Conservation (phyloP, 768 basidiomycete species). For the Gymnopilus dilepis region DNA sequence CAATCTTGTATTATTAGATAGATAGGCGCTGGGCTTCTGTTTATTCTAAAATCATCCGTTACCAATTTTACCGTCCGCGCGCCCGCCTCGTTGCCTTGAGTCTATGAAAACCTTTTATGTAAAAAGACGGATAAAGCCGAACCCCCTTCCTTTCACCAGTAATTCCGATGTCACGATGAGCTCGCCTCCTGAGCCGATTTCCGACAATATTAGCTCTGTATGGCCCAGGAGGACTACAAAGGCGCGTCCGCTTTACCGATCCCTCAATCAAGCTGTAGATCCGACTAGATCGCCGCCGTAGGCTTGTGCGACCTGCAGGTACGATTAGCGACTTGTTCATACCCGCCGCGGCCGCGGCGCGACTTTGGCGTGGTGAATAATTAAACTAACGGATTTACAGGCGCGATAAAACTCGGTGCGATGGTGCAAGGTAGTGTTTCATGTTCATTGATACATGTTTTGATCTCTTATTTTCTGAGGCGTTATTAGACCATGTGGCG, state of each 20-base stretch:
- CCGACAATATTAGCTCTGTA: conserved; percentile 52
- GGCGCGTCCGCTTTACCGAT: conserved; percentile 37
- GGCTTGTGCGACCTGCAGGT: conserved; percentile 71
- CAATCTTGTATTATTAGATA: conserved; percentile 11
- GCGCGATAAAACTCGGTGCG: conserved; percentile 67
- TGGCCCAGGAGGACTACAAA: conserved; percentile 60
- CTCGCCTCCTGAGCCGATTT: conserved; percentile 50
- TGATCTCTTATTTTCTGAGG: not conserved
- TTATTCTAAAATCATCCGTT: conserved; percentile 5
- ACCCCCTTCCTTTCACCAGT: conserved; percentile 35
- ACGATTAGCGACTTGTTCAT: not conserved
- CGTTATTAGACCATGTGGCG: conserved; percentile 56
- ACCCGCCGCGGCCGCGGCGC: not conserved
- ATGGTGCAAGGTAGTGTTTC: conserved; percentile 50
- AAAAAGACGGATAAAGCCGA: conserved; percentile 36
- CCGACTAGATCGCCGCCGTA: conserved; percentile 26
- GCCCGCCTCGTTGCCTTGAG: conserved; percentile 18
- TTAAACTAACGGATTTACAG: conserved; percentile 33
- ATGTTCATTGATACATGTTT: not conserved
- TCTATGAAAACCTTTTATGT: conserved; percentile 23
- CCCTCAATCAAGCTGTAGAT: conserved; percentile 9
- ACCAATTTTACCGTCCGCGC: conserved; percentile 5
- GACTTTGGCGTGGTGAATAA: not conserved
- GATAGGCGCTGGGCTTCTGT: conserved; percentile 7
- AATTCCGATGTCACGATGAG: conserved; percentile 43